These are phyloP conservation scores for Pluteus cervinus DNA, from an alignment of 768 basidiomycete species.

Conservation along the genomic window DNA sequence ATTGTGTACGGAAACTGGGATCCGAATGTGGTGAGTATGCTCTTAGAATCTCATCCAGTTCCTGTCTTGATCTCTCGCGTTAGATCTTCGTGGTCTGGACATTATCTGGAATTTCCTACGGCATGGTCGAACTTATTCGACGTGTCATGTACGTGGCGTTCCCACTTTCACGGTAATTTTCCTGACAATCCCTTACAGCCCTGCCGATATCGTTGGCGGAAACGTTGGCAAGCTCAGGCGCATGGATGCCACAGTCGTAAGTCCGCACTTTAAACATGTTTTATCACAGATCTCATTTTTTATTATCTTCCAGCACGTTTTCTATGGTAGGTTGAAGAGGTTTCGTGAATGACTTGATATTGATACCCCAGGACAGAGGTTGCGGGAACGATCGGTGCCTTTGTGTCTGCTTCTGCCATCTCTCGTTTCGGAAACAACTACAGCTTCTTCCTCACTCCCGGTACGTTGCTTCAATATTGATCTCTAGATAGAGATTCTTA, in stretches of 20 bases:
- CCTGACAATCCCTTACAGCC: slow-evolving; percentile 10
- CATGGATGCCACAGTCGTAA: slow-evolving; percentile 25
- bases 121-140: slow-evolving; percentile 30
- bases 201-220: slow-evolving; percentile 28
- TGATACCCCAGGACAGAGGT: slow-evolving; percentile 14
- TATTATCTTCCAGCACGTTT: slow-evolving; percentile 19
- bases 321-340: slow-evolving; percentile 14
- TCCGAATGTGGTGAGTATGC: slow-evolving; percentile 18
- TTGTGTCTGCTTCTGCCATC: slow-evolving; percentile 24
- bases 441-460: slow-evolving; percentile 25
- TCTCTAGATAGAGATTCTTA: background rate
- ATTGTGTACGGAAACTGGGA: slow-evolving; percentile 22
- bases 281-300: background rate
- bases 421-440: slow-evolving; percentile 26
- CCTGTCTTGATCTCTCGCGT: background rate
- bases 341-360: background rate
- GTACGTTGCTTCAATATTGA: slow-evolving; percentile 2
- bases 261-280: background rate
- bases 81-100: slow-evolving; percentile 29
- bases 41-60: background rate
- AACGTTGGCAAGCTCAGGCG: slow-evolving; percentile 23
- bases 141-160: slow-evolving; percentile 21
- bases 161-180: background rate
- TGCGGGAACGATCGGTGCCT: slow-evolving; percentile 23
- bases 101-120: slow-evolving; percentile 23